Evolutionary conservation across 768 basidiomycete species (phyloP).

Genomic region (Suillus discolor): DNA sequence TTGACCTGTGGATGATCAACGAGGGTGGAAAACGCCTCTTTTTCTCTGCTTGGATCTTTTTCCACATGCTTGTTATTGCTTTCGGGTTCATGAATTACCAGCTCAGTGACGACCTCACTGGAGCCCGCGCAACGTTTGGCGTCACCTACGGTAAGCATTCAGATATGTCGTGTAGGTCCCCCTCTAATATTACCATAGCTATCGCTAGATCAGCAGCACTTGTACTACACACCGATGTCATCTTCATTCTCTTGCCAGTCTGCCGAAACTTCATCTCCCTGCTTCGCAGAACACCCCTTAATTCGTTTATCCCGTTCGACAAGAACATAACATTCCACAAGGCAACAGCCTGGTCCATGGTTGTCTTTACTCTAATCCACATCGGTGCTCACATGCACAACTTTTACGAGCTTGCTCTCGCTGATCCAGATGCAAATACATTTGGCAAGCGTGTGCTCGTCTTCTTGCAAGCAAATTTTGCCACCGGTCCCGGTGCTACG

Average conservation of each 20-base stretch:
- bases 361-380: slow-evolving; percentile 75
- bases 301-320: slow-evolving; percentile 89
- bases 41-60: slow-evolving; percentile 78
- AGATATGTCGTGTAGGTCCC: not conserved
- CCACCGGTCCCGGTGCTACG: slow-evolving; percentile 78
- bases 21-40: slow-evolving; percentile 82
- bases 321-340: slow-evolving; percentile 92
- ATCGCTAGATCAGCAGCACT: slow-evolving; percentile 89
- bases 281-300: slow-evolving; percentile 83
- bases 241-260: slow-evolving; percentile 92
- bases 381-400: slow-evolving; percentile 86
- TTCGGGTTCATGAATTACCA: slow-evolving; percentile 81
- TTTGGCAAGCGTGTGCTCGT: slow-evolving; percentile 57
- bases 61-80: slow-evolving; percentile 76
- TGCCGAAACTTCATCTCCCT: slow-evolving; percentile 95
- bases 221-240: slow-evolving; percentile 87
- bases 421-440: slow-evolving; percentile 54
- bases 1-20: slow-evolving; percentile 90
- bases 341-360: slow-evolving; percentile 89
- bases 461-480: slow-evolving; percentile 82
- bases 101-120: slow-evolving; percentile 72
- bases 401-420: slow-evolving; percentile 66
- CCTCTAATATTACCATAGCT: slow-evolving; percentile 42
- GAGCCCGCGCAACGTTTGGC: slow-evolving; percentile 73
- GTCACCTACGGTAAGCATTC: slow-evolving; percentile 67